Evolutionary conservation across 2,329 filamentous ascomycete genomes (phyloP), one percentile per base, ranked within the genome.

Genomic region (Epichloe sibirici): DNA sequence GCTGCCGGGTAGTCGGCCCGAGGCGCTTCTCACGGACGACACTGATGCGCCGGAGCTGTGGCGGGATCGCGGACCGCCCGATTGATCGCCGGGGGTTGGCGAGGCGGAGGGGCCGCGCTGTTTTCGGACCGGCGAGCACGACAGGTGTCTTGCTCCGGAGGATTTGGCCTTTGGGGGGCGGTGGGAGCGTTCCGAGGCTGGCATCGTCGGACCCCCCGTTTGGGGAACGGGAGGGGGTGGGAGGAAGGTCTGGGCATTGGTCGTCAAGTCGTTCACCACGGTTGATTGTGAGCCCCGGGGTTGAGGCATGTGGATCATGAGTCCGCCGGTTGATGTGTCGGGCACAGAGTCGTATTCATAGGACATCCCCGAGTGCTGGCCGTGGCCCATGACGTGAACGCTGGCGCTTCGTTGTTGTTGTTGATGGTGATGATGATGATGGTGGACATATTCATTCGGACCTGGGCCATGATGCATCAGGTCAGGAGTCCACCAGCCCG

Each of bases 281-380:
- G 69, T 62, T 5, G 71, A 65, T 31, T 66, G 58, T 15, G 57
- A 54, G 5, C 58, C 58, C 25, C 59, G 72, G 4, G 74, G 69
- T 54, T 75, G 74, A 17, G 74, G 75, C 74, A 77, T 76, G 58
- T 78, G 73, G 53, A 79, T 75, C 72, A 77, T 74, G 53, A 79
- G 71, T 1, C 74, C 74, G 28, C 62, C 58, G 12, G 59, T 57
- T 56, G 62, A 63, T 46, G 65, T 59, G 44, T 67, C 64, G 23
- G 66, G 59, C 54, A 66, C 53, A 7, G 54, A 43, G 12, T 59
- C 62, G 55, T 71, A 72, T 45, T 73, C 70, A 52, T 72, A 74
- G 0, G 68, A 60, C 42, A 74, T 60, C 21, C 71, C 68, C 8
- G 62, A 59, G 21, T 72, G 70, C 43, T 72, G 69, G 13, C 62